Base-by-base conservation (phyloP, 1,284 basidiomycete genomes). In the Boletus sp. region DNA sequence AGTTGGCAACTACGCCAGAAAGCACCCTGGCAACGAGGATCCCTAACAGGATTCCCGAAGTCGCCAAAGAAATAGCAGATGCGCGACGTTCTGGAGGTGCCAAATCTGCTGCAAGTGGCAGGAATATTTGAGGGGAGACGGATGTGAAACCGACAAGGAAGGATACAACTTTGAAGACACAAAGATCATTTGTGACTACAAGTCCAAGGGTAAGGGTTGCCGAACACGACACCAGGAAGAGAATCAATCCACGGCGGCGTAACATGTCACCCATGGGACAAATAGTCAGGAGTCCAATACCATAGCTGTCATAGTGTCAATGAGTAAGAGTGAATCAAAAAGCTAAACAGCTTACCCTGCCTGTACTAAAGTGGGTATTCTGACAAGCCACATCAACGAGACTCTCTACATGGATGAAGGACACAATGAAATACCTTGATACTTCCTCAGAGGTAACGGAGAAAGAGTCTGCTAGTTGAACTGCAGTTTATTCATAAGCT, bases 11-110 rank as follows among this genome's bases (percentile, higher is more conserved):
- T 26, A 84, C 67, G 0, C 84, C 84, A 1, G 80, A 73, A 5
- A 88, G 62, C 0, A 86, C 80, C 26, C 84, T 72, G 0, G 83
- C 84, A 9, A 81, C 67, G 12, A 86, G 76, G 27, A 88, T 70
- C 16, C 84, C 85, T 17, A 84, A 70, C 13, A 86, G 71, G 12
- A 86, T 67, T 1, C 84, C 84, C 0, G 79, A 76, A 4, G 83
- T 61, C 3, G 83, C 81, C 50, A 84, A 75, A 4, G 81, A 78
- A 51, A 88, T 77, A 1, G 81, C 76, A 23, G 76, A 71, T 5
- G 80, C 82, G 8, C 84, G 74, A 6, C 73, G 73, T 26, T 78
- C 69, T 5, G 78, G 75, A 3, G 81, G 82, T 1, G 83, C 84
- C 10, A 87, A 67, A 61, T 81, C 80, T 14, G 77, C 82, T 12